Conservation (phyloP, 2,329 filamentous ascomycete genomes). For the Plectosphaerella cucumerina region DNA sequence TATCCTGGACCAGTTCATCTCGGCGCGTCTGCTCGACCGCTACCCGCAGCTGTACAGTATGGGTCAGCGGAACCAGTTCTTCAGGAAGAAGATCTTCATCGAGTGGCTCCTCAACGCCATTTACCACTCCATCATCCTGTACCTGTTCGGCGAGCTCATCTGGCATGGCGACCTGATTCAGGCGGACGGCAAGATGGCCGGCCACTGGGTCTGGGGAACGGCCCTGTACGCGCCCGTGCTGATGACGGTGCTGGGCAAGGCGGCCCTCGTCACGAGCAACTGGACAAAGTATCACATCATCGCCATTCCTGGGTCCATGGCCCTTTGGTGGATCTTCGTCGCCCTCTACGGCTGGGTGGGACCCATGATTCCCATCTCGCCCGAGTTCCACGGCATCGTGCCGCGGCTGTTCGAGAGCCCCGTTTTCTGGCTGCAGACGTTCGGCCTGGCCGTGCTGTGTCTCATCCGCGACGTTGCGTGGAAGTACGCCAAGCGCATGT, state of each 20-base stretch:
- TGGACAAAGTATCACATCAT: slow-evolving; percentile 99
- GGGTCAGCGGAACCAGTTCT: slow-evolving; percentile 89
- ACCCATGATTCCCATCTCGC: slow-evolving; percentile 75
- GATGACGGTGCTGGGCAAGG: slow-evolving; percentile 89
- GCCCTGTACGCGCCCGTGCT: slow-evolving; percentile 93
- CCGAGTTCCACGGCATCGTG: slow-evolving; percentile 81
- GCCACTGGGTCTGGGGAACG: slow-evolving; percentile 98
- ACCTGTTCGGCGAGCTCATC: slow-evolving; percentile 77
- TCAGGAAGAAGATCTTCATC: slow-evolving; percentile 87
- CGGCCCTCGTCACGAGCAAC: slow-evolving; percentile 89
- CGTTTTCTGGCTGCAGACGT: slow-evolving; percentile 86
- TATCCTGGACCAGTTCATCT: slow-evolving; percentile 97
- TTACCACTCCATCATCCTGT: slow-evolving; percentile 92
- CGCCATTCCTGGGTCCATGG: slow-evolving; percentile 89
- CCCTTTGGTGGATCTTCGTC: slow-evolving; percentile 87
- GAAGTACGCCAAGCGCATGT: slow-evolving; percentile 98
- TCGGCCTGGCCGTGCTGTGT: slow-evolving; percentile 76
- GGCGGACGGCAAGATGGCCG: slow-evolving; percentile 73
- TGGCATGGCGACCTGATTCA: slow-evolving; percentile 78
- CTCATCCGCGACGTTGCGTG: slow-evolving; percentile 85
- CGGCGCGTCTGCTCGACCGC: slow-evolving; percentile 84
- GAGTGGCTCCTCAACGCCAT: slow-evolving; percentile 93
- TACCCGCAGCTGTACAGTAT: slow-evolving; percentile 95
- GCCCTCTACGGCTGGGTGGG: slow-evolving; percentile 83
- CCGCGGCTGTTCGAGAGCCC: slow-evolving; percentile 76